Base-by-base conservation (phyloP, 2,329 filamentous ascomycete genomes). In the Berkeleyomyces rouxiae region DNA sequence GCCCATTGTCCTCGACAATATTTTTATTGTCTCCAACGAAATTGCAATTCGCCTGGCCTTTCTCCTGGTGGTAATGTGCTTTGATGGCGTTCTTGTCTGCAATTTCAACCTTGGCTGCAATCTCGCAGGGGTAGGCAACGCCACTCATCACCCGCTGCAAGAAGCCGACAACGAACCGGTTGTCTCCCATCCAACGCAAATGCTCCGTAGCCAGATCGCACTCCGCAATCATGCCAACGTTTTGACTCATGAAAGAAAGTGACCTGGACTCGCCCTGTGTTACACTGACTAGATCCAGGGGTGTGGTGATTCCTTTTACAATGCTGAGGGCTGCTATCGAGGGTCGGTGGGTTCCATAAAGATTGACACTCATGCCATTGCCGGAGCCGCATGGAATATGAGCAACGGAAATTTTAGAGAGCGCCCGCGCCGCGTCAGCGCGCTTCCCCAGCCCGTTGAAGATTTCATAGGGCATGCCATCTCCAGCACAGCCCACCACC, bases 381-480 rank as follows among this genome's bases (percentile, higher is more conserved):
- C 93, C 93, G 59, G 88, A 93, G 11, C 93, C 93, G 70, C 91
- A 95, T 1, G 93, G 93, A 43, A 99, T 79, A 70, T 96, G 89
- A 31, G 85, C 86, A 1, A 99, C 84, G 0, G 93, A 88, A 11
- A 97, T 75, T 69, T 85, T 87, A 31, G 78, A 75, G 65, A 99
- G 75, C 0, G 92, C 93, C 62, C 80, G 80, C 40, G 79, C 77
- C 23, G 90, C 90, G 73, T 96, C 88, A 3, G 79, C 70, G 46
- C 90, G 84, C 73, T 83, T 86, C 11, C 82, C 90, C 40, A 99
- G 75, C 0, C 93, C 93, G 70, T 99, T 97, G 77, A 96, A 96
- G 7, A 96, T 87, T 73, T 99, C 93, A 71, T 96, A 87, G 0
- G 90, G 86, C 46, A 96, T 78, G 7, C 93, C 93, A 69, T 99